phyloP scores from a whole-genome alignment of 345 rosid species.

The Lepidium africanum region DNA sequence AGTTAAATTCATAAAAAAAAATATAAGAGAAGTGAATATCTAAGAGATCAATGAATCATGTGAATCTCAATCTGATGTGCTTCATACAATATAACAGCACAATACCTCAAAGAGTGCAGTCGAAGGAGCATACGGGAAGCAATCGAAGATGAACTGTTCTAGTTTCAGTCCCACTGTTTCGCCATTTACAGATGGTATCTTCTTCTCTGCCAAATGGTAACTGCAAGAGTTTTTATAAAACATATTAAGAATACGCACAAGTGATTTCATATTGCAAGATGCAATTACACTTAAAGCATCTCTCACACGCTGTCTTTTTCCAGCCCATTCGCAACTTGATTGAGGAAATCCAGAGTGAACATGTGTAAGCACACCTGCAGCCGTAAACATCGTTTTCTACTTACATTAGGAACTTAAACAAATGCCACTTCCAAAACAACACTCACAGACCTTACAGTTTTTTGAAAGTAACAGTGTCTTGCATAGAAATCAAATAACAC shows the following conservation, averaged over 20 bases:
- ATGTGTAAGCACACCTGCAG: slow-evolving; percentile 95
- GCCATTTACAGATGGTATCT: slow-evolving; percentile 82
- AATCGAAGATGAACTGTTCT: slow-evolving; percentile 93
- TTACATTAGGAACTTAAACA: not conserved
- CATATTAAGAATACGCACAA: not conserved
- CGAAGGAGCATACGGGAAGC: slow-evolving; percentile 94
- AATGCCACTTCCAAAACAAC: not conserved
- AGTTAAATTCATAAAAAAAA: too few relatives aligned
- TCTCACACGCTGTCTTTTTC: slow-evolving; percentile 94
- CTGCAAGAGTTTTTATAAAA: slow-evolving; percentile 18
- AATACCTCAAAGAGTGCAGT: slow-evolving; percentile 93
- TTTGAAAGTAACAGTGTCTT: not conserved
- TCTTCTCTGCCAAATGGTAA: slow-evolving; percentile 96
- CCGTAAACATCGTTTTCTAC: not conserved
- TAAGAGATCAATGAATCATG: not conserved
- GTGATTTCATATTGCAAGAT: not conserved
- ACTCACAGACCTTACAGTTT: not conserved
- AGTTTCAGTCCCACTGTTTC: slow-evolving; percentile 67
- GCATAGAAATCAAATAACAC: not conserved
- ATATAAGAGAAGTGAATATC: not conserved
- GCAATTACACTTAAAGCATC: not conserved
- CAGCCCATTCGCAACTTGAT: slow-evolving; percentile 89
- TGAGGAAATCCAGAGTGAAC: slow-evolving; percentile 94
- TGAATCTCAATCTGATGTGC: not conserved
- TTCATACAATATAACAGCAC: not conserved